Percentiles rank a stretch among this genome's conserved stretches.
phyloP scores from a whole-genome alignment of 164 flowering plant species.

The Akebia trifoliata region DNA sequence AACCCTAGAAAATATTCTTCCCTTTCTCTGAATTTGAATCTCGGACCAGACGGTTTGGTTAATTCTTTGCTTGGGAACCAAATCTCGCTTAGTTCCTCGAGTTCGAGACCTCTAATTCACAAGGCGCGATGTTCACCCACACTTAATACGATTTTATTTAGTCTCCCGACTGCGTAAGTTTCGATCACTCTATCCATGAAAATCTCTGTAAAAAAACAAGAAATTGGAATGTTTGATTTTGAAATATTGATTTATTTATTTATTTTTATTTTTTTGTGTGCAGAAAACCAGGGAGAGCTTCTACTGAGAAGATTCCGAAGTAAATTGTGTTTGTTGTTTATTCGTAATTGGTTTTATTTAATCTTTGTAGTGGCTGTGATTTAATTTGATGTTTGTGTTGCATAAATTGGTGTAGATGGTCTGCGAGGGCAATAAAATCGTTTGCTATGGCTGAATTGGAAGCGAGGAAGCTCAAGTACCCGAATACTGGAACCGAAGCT shows the following conservation, averaged over 20 bases:
- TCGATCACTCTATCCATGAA: neutral
- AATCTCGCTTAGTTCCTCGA: constrained; percentile 19
- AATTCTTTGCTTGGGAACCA: constrained; percentile 25
- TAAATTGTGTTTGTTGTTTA: constrained; percentile 23
- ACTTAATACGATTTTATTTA: constrained; percentile 19
- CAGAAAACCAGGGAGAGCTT: constrained; percentile 45
- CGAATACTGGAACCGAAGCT: constrained; percentile 72
- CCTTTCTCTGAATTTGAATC: constrained; percentile 7
- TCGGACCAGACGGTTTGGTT: constrained; percentile 1
- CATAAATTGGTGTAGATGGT: constrained; percentile 26
- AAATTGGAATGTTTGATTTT: neutral
- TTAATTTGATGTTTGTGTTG: neutral
- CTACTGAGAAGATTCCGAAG: constrained; percentile 46
- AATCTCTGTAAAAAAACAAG: neutral
- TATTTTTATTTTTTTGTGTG: constrained; percentile 12
- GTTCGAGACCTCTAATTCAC: constrained; percentile 9
- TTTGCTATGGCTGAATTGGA: constrained; percentile 52
- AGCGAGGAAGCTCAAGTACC: constrained; percentile 66
- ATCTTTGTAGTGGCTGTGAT: neutral
- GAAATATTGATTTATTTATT: neutral
- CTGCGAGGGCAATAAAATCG: constrained; percentile 38
- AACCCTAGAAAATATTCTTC: constrained; percentile 11
- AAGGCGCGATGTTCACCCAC: constrained; percentile 17
- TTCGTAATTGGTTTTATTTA: neutral
- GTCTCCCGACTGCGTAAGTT: constrained; percentile 44